Conservation (phyloP, 345 rosid species). For the Aquilaria sinensis region DNA sequence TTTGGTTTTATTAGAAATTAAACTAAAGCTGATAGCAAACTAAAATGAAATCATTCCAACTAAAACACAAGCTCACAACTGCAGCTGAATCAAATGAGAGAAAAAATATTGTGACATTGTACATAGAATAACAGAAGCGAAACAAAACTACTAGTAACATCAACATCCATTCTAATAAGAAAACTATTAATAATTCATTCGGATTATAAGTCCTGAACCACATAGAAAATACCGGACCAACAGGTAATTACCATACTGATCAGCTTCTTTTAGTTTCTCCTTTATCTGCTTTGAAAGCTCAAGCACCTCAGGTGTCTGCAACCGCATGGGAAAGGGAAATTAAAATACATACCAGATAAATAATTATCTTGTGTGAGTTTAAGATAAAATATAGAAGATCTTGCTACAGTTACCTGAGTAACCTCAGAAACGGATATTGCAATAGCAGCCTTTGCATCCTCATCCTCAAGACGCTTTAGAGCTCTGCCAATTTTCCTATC, state of each 20-base stretch:
- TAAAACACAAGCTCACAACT: no score
- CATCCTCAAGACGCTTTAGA: slow-evolving; percentile 96
- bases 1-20: no score
- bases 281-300: slow-evolving; percentile 90
- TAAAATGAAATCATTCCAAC: no score
- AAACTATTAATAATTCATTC: no score
- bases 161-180: no score
- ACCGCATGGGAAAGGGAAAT: slow-evolving; percentile 7
- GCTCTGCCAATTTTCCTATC: slow-evolving; percentile 97
- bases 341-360: neutral
- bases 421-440: slow-evolving; percentile 97
- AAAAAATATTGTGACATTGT: no score
- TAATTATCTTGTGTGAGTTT: neutral
- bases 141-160: no score
- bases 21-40: no score
- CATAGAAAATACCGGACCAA: neutral
- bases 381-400: neutral
- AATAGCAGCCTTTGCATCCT: slow-evolving; percentile 99
- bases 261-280: slow-evolving; percentile 93
- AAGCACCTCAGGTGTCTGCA: slow-evolving; percentile 70
- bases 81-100: no score
- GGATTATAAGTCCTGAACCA: no score
- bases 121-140: no score
- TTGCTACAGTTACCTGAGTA: slow-evolving; percentile 57
- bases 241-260: slow-evolving; percentile 57